These are phyloP conservation scores for Cicer chorassanicum DNA, from an alignment of 306 rosid genomes.

Conservation along the genomic window DNA sequence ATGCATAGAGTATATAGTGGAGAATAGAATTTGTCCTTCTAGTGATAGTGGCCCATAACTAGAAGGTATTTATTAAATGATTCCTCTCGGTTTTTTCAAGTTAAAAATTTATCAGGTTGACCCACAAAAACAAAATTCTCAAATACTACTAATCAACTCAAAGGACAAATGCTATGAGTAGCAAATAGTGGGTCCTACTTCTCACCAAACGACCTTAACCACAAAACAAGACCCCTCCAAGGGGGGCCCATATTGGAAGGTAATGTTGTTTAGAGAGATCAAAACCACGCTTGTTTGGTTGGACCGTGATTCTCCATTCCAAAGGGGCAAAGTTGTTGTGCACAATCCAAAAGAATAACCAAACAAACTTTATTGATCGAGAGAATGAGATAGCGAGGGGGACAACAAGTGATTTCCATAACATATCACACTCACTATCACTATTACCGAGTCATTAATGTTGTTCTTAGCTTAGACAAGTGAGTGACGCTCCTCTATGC, in stretches of 20 bases:
- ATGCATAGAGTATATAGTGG: too few relatives aligned
- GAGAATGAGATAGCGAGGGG: conserved; percentile 12
- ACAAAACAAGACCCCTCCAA: not conserved
- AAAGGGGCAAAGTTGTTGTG: conserved; percentile 41
- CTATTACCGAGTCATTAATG: conserved; percentile 45
- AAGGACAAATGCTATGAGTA: not conserved
- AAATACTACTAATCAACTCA: not conserved
- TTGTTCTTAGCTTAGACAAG: conserved; percentile 48
- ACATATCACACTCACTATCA: conserved; percentile 40
- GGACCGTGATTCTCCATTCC: conserved; percentile 38
- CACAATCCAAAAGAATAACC: conserved; percentile 46
- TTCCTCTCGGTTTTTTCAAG: not conserved
- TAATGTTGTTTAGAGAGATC: not conserved
- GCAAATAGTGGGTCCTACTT: conserved; percentile 27
- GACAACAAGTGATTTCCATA: conserved; percentile 51
- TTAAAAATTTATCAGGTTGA: not conserved
- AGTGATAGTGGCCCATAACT: not conserved
- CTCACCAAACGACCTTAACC: conserved; percentile 25
- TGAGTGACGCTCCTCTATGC: conserved; percentile 27
- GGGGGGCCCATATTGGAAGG: not conserved
- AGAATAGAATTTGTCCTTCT: too few relatives aligned
- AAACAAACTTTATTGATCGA: not conserved
- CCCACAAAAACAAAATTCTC: not conserved
- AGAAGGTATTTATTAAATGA: not conserved
- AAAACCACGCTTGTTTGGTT: conserved; percentile 46